Evolutionary conservation across 805 yeast genomes (phyloP), one percentile per base, ranked within the genome.

Genomic region (Vanderwaltozyma polyspora): DNA sequence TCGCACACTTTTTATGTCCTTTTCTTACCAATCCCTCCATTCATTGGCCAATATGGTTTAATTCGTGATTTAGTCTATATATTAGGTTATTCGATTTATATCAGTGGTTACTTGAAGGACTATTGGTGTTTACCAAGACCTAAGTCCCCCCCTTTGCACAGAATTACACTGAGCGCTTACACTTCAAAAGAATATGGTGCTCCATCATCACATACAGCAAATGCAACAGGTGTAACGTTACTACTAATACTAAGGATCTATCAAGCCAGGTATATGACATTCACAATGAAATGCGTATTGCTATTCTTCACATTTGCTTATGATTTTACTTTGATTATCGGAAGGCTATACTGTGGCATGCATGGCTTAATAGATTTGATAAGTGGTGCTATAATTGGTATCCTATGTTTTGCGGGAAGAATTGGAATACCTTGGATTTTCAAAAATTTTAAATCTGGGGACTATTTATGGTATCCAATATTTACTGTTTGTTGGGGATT

Each of bases 261-360:
- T 16, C 29, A 31, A 19, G 18, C 27, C 10, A 17, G 19, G 4
- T 26, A 27, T 1, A 30, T 29, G 24, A 25, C 46, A 10, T 22
- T 38, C 10, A 25, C 45, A 8, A 26, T 25, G 31, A 32, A 32
- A 22, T 28, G 25, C 15, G 24, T 25, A 15, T 22, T 29, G 14
- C 33, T 48, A 9, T 25, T 53, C 5, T 30, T 56, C 11, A 44
- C 49, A 2, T 36, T 43, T 6, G 9, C 71, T 16, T 86, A 86
- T 53, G 76, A 74, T 48, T 39, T 66, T 25, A 73, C 86, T 6
- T 63, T 91, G 39, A 70, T 82, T 1, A 53, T 74, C 40, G 98
- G 98, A 13, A 66, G 98, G 36, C 50, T 89, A 8, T 89, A 91
- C 60, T 86, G 95, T 55, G 98, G 98, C 3, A 89, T 89, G 98